A percentile compares a stretch with the other conserved stretches of the same genome.
Evolutionary conservation across 768 basidiomycete species (phyloP).

Genomic region (Mycena latifolia): DNA sequence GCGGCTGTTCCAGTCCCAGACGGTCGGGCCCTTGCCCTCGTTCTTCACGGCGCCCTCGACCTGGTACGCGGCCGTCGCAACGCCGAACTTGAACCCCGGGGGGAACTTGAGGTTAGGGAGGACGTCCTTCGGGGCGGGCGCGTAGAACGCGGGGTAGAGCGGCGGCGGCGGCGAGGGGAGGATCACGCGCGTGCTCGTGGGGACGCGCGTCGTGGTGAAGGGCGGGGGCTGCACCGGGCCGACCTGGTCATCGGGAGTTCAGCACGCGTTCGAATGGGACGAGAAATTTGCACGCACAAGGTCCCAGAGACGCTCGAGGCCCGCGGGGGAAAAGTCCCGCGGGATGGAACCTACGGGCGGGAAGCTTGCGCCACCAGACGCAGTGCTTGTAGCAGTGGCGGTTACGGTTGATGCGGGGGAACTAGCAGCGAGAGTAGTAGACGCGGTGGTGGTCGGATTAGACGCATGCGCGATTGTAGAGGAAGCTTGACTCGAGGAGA

Average conservation of each 20-base stretch:
- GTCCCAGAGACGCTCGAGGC: conserved; percentile 56
- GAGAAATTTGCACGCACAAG: conserved; percentile 43
- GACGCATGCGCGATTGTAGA: not conserved
- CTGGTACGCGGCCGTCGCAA: conserved; percentile 65
- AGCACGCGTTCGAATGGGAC: not conserved
- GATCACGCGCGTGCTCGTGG: conserved; percentile 50
- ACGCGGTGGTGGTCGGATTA: not conserved
- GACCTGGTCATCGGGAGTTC: conserved; percentile 43
- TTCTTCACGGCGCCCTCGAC: conserved; percentile 65
- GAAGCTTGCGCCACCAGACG: conserved; percentile 40
- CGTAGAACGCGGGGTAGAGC: conserved; percentile 61
- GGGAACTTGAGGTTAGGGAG: conserved; percentile 60
- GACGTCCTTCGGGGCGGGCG: conserved; percentile 57
- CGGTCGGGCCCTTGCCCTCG: conserved; percentile 61
- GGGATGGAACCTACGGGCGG: conserved; percentile 56
- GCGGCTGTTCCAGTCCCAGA: conserved; percentile 64
- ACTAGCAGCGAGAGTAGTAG: not conserved
- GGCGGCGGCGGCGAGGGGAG: conserved; percentile 59
- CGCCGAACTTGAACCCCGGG: conserved; percentile 62
- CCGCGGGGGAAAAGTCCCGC: conserved; percentile 53
- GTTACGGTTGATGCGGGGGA: not conserved
- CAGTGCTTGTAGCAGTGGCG: conserved; percentile 16
- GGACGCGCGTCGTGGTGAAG: conserved; percentile 56
- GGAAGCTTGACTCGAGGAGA: not conserved
- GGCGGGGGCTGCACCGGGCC: conserved; percentile 58